Evolutionary conservation across 345 rosid genomes (phyloP).

Genomic region (Pistacia atlantica): DNA sequence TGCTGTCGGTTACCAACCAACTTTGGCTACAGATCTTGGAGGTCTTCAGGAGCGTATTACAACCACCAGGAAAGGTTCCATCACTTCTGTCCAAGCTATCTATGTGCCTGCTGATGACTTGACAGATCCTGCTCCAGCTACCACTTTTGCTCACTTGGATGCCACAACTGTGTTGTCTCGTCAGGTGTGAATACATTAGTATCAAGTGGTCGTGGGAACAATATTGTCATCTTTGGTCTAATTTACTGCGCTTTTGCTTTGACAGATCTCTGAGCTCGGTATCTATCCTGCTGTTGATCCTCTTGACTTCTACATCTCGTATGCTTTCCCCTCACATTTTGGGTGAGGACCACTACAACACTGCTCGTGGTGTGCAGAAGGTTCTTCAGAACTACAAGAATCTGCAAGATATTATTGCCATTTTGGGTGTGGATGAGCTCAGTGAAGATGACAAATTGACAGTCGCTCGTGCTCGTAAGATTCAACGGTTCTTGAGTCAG

Average conservation of each 20-base stretch:
- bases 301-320: constrained; percentile 94
- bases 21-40: constrained; percentile 98
- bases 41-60: constrained; percentile 99
- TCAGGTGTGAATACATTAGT: constrained; percentile 50
- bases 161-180: constrained; percentile 98
- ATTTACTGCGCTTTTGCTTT: neutral
- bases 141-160: constrained; percentile 99
- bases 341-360: constrained; percentile 94
- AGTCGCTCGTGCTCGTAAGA: constrained; percentile 98
- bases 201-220: neutral
- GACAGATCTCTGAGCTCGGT: constrained; percentile 94
- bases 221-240: neutral
- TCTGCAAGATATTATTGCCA: constrained; percentile 98
- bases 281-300: constrained; percentile 99
- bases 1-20: constrained; percentile 99
- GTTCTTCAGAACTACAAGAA: constrained; percentile 99
- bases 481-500: constrained; percentile 95
- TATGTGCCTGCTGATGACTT: constrained; percentile 99
- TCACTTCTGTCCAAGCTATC: constrained; percentile 97
- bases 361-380: constrained; percentile 98
- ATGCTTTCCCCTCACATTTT: constrained; percentile 96
- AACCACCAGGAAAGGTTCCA: constrained; percentile 98
- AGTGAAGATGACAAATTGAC: constrained; percentile 99
- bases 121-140: constrained; percentile 99
- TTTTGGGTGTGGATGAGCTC: constrained; percentile 99